Evolutionary conservation across 495 filamentous ascomycete genomes (phyloP), one percentile per base, ranked within the genome.

Genomic region (Cercophora newfieldiana): DNA sequence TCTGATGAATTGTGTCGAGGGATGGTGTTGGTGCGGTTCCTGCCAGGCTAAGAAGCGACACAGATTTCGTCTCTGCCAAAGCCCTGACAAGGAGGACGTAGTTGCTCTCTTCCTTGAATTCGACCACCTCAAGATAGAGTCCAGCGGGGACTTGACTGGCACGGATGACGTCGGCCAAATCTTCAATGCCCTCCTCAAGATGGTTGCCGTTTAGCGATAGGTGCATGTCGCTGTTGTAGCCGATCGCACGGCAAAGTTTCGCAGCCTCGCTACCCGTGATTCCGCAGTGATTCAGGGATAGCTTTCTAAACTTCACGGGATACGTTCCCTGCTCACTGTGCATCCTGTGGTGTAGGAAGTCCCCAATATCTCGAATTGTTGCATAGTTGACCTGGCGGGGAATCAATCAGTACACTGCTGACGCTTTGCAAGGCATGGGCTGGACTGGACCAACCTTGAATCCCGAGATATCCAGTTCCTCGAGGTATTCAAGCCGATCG

Each of bases 1-100:
- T 58, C 7, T 68, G 69, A 37, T 65, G 50, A 1, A 90, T 88
- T 62, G 94, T 68, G 26, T 67, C 59, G 1, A 90, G 88, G 60
- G 94, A 89, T 47, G 89, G 90, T 0, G 93, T 92, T 4, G 97
- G 86, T 1, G 93, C 92, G 19, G 90, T 91, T 65, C 94, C 92
- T 8, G 91, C 93, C 62, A 99, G 88, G 77, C 96, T 93, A n/a
- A 99, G 79, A 61, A 86, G 89, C 44, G 82, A 80, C 61, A 97
- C 86, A 7, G 91, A 88, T 25, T 80, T 89, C 67, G 97, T 96
- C 24, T 80, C 77, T 1, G 87, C 84, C 57, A 97, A 75, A 1
- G 95, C 90, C 55, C 84, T 78, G 14, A 95, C 78, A 37, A 99
- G 81, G 54, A 88, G 78, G 56, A 89, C 85, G 73, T 95, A 97